Base-by-base conservation (phyloP, 257 asterid genomes). In the Schizonepeta tenuifolia region DNA sequence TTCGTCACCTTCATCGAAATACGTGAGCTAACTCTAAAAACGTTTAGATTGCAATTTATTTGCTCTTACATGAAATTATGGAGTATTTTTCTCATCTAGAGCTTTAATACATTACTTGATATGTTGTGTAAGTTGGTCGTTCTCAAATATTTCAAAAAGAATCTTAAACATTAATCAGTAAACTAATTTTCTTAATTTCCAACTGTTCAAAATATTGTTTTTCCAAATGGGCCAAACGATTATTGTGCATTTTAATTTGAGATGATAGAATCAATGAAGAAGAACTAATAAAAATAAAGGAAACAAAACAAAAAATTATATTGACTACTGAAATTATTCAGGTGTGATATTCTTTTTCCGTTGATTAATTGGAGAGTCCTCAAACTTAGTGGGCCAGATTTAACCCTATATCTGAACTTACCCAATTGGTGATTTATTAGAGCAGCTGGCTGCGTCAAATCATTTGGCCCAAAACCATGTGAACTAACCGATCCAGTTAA, bases 381-480 rank as follows among this genome's bases (percentile, higher is more conserved):
- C 26, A 31, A 13, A 14, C 33, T 0, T 35, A 55, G 72, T 65
- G 58, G 78, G 38, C 59, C 59, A 64, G 57, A 47, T 22, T 73
- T 51, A 57, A 51, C 66, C 58, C 26, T n/a, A 44, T 31, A 2
- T 18, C 6, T 53, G 50, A 73, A 21, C 21, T 50, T 17, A 63
- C 56, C 54, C 58, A 40, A 67, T 20, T 17, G 54, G 41, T 13
- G 7, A 72, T 74, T 74, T 22, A 74, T 53, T 53, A 15, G 53
- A 51, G 65, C 46, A 54, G 72, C 43, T 57, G 69, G 63, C 50
- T 31, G 64, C 17, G 73, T 64, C 73, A 38, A 44, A 22, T 65
- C 77, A 65, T 46, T 64, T 63, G 77, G 73, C 81, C 77, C 81
- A 58, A 65, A 69, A 55, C 56, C 78, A 68, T 68, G 78, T 67